A percentile compares a stretch with the other conserved stretches of the same genome.
These are phyloP conservation scores for Lophiotrema nucula DNA, from an alignment of 495 filamentous ascomycete genomes.

Conservation along the genomic window DNA sequence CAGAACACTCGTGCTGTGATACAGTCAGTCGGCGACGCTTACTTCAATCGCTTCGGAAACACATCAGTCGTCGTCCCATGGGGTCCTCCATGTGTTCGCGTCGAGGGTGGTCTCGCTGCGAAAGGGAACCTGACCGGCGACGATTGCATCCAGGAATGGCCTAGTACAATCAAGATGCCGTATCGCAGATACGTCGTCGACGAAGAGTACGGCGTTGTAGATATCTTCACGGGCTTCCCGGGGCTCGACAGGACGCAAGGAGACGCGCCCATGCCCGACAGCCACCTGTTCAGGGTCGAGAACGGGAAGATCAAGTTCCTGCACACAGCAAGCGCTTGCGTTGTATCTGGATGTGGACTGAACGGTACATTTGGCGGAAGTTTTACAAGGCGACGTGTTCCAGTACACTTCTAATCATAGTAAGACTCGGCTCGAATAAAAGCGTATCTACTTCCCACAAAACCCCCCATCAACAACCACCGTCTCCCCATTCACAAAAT, in stretches of 20 bases:
- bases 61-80: conserved; percentile 45
- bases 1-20: conserved; percentile 7
- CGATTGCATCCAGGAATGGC: neutral
- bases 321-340: conserved; percentile 14
- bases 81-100: conserved; percentile 47
- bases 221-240: conserved; percentile 22
- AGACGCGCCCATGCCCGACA: conserved; percentile 19
- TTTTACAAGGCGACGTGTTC: neutral
- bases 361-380: conserved; percentile 2
- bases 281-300: conserved; percentile 26
- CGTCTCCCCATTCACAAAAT: neutral
- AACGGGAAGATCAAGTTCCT: conserved; percentile 14
- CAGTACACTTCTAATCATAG: too few relatives aligned
- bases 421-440: too few relatives aligned
- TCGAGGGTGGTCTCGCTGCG: conserved; percentile 44
- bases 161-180: conserved; percentile 12
- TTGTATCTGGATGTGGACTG: conserved; percentile 9
- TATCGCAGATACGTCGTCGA: conserved; percentile 17
- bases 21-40: conserved; percentile 17
- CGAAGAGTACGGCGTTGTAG: conserved; percentile 14
- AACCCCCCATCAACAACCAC: neutral
- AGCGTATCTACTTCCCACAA: neutral
- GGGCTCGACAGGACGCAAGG: conserved; percentile 22
- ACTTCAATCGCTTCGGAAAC: conserved; percentile 41
- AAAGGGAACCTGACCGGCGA: conserved; percentile 4